Percentiles rank a stretch among this genome's conserved stretches.
phyloP scores from a whole-genome alignment of 2,329 filamentous ascomycete species.

The Talaromyces sp. region DNA sequence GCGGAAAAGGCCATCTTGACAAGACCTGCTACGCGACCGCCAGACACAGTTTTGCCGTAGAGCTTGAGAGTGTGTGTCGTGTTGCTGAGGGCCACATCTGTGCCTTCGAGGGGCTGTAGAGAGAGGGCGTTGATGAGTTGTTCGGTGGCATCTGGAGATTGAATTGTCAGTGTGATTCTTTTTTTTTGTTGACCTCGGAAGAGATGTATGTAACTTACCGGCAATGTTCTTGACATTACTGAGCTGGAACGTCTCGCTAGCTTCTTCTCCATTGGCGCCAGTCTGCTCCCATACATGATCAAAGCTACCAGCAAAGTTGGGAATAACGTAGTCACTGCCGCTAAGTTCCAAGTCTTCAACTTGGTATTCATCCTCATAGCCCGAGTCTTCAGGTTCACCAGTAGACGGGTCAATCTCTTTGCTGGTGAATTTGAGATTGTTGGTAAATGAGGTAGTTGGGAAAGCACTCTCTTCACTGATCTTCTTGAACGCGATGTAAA shows the following conservation, averaged over 20 bases:
- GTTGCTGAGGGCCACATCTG: constrained; percentile 80
- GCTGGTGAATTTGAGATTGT: constrained; percentile 91
- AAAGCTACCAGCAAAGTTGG: constrained; percentile 91
- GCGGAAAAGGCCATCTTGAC: constrained; percentile 91
- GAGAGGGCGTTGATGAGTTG: constrained; percentile 81
- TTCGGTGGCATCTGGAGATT: constrained; percentile 74
- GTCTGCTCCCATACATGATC: constrained; percentile 94
- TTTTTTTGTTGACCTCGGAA: background rate
- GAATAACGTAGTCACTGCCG: constrained; percentile 90
- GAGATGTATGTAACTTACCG: constrained; percentile 55
- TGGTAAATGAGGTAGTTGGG: constrained; percentile 77
- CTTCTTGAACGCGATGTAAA: constrained; percentile 94
- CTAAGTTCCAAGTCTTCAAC: constrained; percentile 87
- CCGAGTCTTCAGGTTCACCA: constrained; percentile 83
- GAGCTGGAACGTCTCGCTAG: constrained; percentile 84
- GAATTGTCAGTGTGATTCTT: background rate
- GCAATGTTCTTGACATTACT: constrained; percentile 86
- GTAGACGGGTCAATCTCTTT: constrained; percentile 97
- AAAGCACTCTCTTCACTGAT: constrained; percentile 70
- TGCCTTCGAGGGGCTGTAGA: constrained; percentile 89
- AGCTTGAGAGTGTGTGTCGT: constrained; percentile 93
- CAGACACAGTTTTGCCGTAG: constrained; percentile 89
- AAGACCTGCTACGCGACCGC: constrained; percentile 80
- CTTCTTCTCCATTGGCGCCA: constrained; percentile 81
- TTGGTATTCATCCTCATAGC: constrained; percentile 97